Conservation (phyloP, 768 basidiomycete species). For the Tephrocybe sp. region DNA sequence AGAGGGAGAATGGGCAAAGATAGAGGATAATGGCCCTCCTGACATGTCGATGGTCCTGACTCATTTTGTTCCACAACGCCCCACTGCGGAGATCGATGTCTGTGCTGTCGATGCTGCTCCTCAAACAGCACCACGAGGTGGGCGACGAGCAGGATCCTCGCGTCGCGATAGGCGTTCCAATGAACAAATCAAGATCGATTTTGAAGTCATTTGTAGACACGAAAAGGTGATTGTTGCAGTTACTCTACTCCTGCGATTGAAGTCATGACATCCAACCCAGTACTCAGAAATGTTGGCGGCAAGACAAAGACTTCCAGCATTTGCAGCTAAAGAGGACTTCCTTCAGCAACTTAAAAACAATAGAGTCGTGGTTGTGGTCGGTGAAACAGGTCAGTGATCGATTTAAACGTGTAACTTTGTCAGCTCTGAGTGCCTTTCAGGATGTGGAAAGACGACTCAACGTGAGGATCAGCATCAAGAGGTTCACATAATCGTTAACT, state of each 20-base stretch:
- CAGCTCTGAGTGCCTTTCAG: conserved; percentile 27
- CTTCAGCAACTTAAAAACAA: conserved; percentile 53
- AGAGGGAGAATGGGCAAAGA: conserved; percentile 66
- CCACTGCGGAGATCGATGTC: conserved; percentile 4
- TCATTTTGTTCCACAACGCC: conserved; percentile 47
- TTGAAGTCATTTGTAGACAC: conserved; percentile 43
- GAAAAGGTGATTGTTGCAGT: conserved; percentile 29
- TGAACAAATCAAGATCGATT: conserved; percentile 50
- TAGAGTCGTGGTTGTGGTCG: conserved; percentile 81
- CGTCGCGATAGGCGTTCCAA: conserved; percentile 44
- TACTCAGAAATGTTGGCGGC: conserved; percentile 57
- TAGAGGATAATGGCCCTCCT: conserved; percentile 75
- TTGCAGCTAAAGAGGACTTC: conserved; percentile 63
- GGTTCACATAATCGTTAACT: neutral
- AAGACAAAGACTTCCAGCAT: conserved; percentile 75
- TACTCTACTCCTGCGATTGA: neutral
- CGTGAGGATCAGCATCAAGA: too few species aligned
- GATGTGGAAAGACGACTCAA: conserved; percentile 92
- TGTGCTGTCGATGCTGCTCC: conserved; percentile 4
- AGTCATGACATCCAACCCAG: conserved; percentile 16
- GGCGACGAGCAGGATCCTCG: conserved; percentile 21
- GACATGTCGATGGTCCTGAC: conserved; percentile 67
- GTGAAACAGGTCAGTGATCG: conserved; percentile 72
- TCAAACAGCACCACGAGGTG: conserved; percentile 1
- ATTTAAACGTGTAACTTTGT: neutral